A percentile compares a stretch with the other conserved stretches of the same genome.
phyloP scores from a whole-genome alignment of 192 early-diverging fungal species.

The Dimargaris verticillata region DNA sequence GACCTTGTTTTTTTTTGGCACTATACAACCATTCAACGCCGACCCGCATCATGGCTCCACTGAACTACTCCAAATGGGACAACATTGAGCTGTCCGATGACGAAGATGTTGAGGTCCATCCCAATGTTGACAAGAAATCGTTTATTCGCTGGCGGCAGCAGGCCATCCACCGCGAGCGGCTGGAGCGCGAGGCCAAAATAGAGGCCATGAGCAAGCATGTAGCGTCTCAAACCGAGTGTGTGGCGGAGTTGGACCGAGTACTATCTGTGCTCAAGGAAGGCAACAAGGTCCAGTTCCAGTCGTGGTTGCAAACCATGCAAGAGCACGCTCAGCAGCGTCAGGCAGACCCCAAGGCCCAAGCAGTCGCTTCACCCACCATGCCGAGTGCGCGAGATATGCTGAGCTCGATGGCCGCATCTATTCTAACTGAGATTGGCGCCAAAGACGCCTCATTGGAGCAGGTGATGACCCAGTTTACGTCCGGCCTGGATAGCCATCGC shows the following conservation, averaged over 20 bases:
- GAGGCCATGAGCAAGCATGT: conserved; percentile 13
- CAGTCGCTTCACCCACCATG: conserved; percentile 9
- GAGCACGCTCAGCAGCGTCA: neutral
- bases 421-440: conserved; percentile 17
- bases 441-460: neutral
- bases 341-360: neutral
- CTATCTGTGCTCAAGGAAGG: conserved; percentile 19
- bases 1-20: too few species aligned
- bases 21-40: too few species aligned
- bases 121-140: conserved; percentile 86
- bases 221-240: conserved; percentile 17
- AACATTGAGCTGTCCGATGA: conserved; percentile 90
- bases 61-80: conserved; percentile 95
- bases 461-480: conserved; percentile 12
- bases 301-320: neutral
- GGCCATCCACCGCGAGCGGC: conserved; percentile 72
- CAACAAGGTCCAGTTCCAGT: conserved; percentile 3
- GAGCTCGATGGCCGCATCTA: conserved; percentile 26
- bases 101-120: conserved; percentile 90
- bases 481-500: conserved; percentile 23
- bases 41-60: conserved; percentile 9
- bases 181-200: conserved; percentile 52
- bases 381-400: conserved; percentile 30
- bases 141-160: conserved; percentile 82
- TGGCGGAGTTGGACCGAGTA: conserved; percentile 13